A percentile compares a stretch with the other conserved stretches of the same genome.
Conservation (phyloP, 352 stramenopile genomes). For the Elongisporangium prolatum region DNA sequence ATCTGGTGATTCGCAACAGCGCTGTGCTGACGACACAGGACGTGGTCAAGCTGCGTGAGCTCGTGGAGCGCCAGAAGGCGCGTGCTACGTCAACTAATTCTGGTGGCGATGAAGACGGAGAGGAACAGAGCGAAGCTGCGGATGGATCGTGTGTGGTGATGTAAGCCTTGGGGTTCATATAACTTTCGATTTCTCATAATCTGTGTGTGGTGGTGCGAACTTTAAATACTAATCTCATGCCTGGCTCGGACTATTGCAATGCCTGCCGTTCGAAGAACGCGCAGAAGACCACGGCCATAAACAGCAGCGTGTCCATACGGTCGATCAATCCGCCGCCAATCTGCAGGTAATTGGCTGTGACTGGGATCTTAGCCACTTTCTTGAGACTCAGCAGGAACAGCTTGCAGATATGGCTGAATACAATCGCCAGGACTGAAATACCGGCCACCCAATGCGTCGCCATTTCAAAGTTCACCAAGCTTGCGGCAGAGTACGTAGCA, state of each 20-base stretch:
- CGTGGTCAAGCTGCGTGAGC: slow-evolving; percentile 55
- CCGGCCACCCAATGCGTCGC: slow-evolving; percentile 20
- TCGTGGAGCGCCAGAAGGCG: slow-evolving; percentile 30
- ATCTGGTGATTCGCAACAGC: slow-evolving; percentile 74
- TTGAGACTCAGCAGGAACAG: slow-evolving; percentile 60
- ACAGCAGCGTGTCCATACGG: slow-evolving; percentile 50
- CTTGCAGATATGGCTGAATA: slow-evolving; percentile 46
- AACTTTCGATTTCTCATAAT: slow-evolving; percentile 7
- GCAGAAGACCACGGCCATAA: slow-evolving; percentile 52
- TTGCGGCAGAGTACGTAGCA: slow-evolving; percentile 20
- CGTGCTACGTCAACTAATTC: background rate
- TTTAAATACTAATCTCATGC: slow-evolving; percentile 7
- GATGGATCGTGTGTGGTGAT: slow-evolving; percentile 25
- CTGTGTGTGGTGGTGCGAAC: background rate
- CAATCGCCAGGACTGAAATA: slow-evolving; percentile 25
- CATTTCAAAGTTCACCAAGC: slow-evolving; percentile 39
- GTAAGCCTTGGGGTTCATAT: slow-evolving; percentile 10
- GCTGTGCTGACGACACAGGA: slow-evolving; percentile 75
- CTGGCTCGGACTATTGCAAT: slow-evolving; percentile 14
- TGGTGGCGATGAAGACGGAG: slow-evolving; percentile 6
- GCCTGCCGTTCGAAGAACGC: slow-evolving; percentile 38
- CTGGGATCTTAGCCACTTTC: slow-evolving; percentile 44
- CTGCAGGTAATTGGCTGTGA: slow-evolving; percentile 34
- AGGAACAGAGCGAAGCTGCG: slow-evolving; percentile 11
- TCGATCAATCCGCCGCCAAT: slow-evolving; percentile 53